Evolutionary conservation across 2,329 filamentous ascomycete genomes (phyloP).

Genomic region (Ascocoryne sarcoides): DNA sequence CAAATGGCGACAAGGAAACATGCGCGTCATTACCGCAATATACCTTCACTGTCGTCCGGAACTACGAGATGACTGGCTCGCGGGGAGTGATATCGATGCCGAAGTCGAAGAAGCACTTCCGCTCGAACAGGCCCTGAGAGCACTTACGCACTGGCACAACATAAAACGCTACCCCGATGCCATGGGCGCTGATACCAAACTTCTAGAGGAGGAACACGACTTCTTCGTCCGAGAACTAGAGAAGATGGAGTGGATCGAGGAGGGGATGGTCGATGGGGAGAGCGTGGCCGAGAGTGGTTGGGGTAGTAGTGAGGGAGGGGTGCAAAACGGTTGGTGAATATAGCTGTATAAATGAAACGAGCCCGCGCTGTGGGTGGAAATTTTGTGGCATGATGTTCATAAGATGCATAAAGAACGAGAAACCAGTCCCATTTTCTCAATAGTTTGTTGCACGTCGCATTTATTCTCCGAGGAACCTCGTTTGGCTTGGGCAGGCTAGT

Average conservation of each 20-base stretch:
- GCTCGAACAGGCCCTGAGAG: conserved; percentile 80
- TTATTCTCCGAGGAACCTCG: no score
- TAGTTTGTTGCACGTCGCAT: no score
- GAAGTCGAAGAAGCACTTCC: conserved; percentile 91
- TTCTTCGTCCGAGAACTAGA: conserved; percentile 74
- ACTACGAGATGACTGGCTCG: conserved; percentile 88
- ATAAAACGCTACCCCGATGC: conserved; percentile 71
- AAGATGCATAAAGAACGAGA: no score
- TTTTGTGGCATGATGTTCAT: no score
- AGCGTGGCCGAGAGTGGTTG: conserved; percentile 22
- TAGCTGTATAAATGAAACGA: neutral
- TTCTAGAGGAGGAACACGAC: conserved; percentile 64
- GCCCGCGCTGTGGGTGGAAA: no score
- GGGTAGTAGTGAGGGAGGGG: conserved; percentile 21
- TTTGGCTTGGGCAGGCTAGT: no score
- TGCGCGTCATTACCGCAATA: conserved; percentile 96
- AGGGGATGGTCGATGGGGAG: conserved; percentile 31
- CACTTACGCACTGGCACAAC: conserved; percentile 92
- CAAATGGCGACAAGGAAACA: conserved; percentile 97
- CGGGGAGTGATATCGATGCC: conserved; percentile 82
- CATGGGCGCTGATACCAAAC: conserved; percentile 47
- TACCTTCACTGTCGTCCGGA: conserved; percentile 92
- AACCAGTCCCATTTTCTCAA: no score
- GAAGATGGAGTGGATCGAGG: conserved; percentile 45
- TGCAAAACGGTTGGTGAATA: conserved; percentile 14